Percentiles rank a stretch among this genome's conserved stretches.
These are phyloP conservation scores for Penicillium janthinellum DNA, from an alignment of 2,329 filamentous ascomycete genomes.

Conservation along the genomic window DNA sequence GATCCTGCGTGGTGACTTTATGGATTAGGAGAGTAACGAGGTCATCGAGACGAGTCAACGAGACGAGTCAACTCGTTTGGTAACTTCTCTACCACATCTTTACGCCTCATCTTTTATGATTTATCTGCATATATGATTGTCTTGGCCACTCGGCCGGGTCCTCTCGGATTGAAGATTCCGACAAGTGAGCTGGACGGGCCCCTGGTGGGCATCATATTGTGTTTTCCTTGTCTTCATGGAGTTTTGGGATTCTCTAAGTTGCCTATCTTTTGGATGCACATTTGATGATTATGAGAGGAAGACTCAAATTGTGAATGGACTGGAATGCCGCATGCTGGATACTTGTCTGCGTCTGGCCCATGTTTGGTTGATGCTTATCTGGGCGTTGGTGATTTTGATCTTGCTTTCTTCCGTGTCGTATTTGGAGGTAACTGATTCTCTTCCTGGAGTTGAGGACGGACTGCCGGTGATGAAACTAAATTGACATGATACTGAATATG, in stretches of 20 bases:
- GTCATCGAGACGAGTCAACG: neutral
- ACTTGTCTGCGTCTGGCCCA: neutral
- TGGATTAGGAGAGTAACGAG: conserved; percentile 64
- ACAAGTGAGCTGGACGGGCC: neutral
- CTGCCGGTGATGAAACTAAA: conserved; percentile 3
- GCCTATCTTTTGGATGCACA: neutral
- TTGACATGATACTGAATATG: conserved; percentile 6
- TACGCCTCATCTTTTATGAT: neutral
- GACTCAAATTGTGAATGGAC: conserved; percentile 2
- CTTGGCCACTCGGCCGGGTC: neutral
- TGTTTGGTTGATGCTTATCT: neutral
- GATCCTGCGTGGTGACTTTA: conserved; percentile 96
- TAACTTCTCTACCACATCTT: neutral
- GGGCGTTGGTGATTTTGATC: conserved; percentile 3
- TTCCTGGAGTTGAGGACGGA: conserved; percentile 17
- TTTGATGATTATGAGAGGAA: neutral
- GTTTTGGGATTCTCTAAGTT: neutral
- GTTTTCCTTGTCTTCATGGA: conserved; percentile 1
- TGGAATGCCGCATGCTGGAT: neutral
- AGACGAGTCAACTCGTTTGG: neutral
- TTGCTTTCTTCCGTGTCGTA: conserved; percentile 2
- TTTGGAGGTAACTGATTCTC: neutral
- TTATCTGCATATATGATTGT: neutral
- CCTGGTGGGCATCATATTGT: conserved; percentile 3
- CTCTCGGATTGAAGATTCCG: neutral